Base-by-base conservation (phyloP, 129 eudicot species). In the Artemisia argyi region DNA sequence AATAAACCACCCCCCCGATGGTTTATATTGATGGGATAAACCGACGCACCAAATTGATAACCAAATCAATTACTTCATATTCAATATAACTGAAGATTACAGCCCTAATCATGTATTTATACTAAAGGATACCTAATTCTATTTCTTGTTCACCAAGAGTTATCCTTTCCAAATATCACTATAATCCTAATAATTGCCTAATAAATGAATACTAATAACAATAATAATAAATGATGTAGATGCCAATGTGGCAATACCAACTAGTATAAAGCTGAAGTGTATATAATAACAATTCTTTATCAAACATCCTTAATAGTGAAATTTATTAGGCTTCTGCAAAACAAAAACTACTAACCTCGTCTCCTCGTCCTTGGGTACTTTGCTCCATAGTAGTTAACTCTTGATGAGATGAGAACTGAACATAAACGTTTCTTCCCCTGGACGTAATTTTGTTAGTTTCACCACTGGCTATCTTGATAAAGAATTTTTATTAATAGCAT, bases 381-480 rank as follows among this genome's bases (percentile, higher is more conserved):
- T 94, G 99, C 82, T 94, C 99, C 86, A 90, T 76, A 7, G 95
- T 94, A 47, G 99, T 94, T 60, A 94, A 81, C 79, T 94, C 97
- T 74, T 94, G 97, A 71, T 94, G 97, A 30, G 97, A 94, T 64
- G 97, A 94, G 73, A 90, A 94, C 60, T 94, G 99, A 63, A 90
- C 82, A 82, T 94, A 90, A 35, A 94, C 97, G 81, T 90, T 90
- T 76, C 99, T 88, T 66, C 99, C 99, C 89, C 99, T 90, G 71
- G 7, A 79, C 5, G 20, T 59, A 30, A 60, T 0, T 82, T 48
- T 55, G 51, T 73, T 48, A 75, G 67, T 77, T 71, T 75, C 73
- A 67, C 68, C 71, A 51, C 11, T 24, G 17, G 7, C 48, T 24
- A 62, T 30, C 47, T 15, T 26, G 14, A 62, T 62, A 14, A 62